phyloP scores from a whole-genome alignment of 805 yeast genomes.

The Kurtzmaniella cleridarum region DNA sequence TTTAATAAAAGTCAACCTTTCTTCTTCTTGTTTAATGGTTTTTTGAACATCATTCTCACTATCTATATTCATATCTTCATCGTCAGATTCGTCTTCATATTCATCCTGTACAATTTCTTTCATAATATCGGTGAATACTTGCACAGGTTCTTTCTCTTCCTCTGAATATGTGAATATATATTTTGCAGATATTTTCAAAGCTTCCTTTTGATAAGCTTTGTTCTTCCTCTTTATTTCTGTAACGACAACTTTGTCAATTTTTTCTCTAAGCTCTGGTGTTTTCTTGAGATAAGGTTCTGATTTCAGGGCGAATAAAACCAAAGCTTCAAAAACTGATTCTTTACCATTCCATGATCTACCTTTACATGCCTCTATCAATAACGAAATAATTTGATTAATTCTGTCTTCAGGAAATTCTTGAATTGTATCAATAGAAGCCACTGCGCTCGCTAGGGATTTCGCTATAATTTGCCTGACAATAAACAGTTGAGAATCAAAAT shows the following conservation, averaged over 20 bases:
- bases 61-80: slow-evolving; percentile 21
- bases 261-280: slow-evolving; percentile 22
- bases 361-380: slow-evolving; percentile 53
- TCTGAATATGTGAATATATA: slow-evolving; percentile 37
- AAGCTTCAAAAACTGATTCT: slow-evolving; percentile 65
- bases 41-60: slow-evolving; percentile 29
- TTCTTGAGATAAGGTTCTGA: slow-evolving; percentile 29
- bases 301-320: slow-evolving; percentile 52
- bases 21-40: slow-evolving; percentile 47
- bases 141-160: slow-evolving; percentile 28
- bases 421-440: slow-evolving; percentile 37
- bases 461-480: slow-evolving; percentile 67
- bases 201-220: slow-evolving; percentile 53
- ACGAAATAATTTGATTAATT: slow-evolving; percentile 35
- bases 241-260: slow-evolving; percentile 40
- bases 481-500: slow-evolving; percentile 51
- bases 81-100: slow-evolving; percentile 30
- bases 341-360: slow-evolving; percentile 92
- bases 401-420: slow-evolving; percentile 16
- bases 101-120: slow-evolving; percentile 33
- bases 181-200: slow-evolving; percentile 48
- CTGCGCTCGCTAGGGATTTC: slow-evolving; percentile 54
- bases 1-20: slow-evolving; percentile 30
- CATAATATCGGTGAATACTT: slow-evolving; percentile 32
- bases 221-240: slow-evolving; percentile 66